phyloP scores from a whole-genome alignment of 2,329 filamentous ascomycete species.

The Harringtonia lauricola region DNA sequence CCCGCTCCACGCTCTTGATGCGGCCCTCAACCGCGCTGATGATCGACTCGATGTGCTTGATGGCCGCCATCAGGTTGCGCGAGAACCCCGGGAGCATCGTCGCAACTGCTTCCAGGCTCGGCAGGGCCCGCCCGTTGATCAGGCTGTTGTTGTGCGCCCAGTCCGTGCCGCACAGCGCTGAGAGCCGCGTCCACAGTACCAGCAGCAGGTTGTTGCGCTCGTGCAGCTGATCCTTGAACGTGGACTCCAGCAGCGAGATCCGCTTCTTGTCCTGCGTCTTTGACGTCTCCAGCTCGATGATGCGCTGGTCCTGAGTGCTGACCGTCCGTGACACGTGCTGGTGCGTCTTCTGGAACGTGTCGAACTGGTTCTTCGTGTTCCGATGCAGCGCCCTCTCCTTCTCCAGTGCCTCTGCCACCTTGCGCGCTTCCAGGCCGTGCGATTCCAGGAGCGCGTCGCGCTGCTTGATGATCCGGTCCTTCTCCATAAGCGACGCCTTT shows the following conservation, averaged over 20 bases:
- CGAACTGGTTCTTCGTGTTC: constrained; percentile 77
- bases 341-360: constrained; percentile 78
- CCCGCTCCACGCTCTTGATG: constrained; percentile 76
- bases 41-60: constrained; percentile 78
- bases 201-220: constrained; percentile 86
- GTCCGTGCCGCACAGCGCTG: constrained; percentile 75
- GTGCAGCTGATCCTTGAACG: constrained; percentile 74
- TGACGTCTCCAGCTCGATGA: constrained; percentile 74
- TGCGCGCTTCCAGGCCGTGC: constrained; percentile 75
- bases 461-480: constrained; percentile 80
- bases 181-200: constrained; percentile 81
- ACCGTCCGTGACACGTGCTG: constrained; percentile 80
- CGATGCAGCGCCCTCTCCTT: constrained; percentile 79
- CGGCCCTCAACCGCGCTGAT: constrained; percentile 67
- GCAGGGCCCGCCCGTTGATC: constrained; percentile 73
- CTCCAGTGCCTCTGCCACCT: constrained; percentile 77
- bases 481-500: constrained; percentile 72
- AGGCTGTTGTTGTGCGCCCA: constrained; percentile 86
- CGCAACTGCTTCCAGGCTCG: constrained; percentile 74
- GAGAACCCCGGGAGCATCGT: constrained; percentile 81
- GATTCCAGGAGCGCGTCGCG: constrained; percentile 82
- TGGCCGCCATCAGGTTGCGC: constrained; percentile 75
- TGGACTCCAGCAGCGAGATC: constrained; percentile 63
- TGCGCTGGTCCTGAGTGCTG: constrained; percentile 72
- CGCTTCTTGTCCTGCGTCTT: constrained; percentile 69